Percentiles rank a stretch among this genome's conserved stretches.
Evolutionary conservation across 805 yeast species (phyloP).

Genomic region (Saturnispora silvae): DNA sequence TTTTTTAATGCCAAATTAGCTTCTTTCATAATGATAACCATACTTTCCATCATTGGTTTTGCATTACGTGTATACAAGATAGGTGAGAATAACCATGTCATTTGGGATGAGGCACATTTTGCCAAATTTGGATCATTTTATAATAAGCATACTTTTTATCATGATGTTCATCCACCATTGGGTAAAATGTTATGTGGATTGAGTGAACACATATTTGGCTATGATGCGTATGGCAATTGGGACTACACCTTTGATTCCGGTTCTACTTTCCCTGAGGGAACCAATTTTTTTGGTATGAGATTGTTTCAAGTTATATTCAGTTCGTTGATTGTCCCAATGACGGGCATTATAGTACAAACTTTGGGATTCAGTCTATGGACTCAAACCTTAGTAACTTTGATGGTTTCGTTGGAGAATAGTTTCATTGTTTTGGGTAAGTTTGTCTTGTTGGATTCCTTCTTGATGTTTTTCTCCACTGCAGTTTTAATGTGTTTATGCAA

Average conservation of each 20-base stretch:
- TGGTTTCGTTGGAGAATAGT: constrained; percentile 58
- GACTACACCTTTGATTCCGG: constrained; percentile 62
- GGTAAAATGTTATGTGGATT: constrained; percentile 75
- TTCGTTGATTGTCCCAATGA: constrained; percentile 55
- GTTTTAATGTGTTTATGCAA: constrained; percentile 53
- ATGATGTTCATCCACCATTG: constrained; percentile 81
- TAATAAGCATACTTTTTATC: constrained; percentile 68
- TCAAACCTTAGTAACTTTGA: constrained; percentile 48
- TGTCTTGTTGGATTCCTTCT: constrained; percentile 66
- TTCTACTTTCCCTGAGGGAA: constrained; percentile 46
- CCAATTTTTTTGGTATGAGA: constrained; percentile 58
- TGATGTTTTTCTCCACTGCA: constrained; percentile 63
- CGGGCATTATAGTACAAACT: constrained; percentile 58
- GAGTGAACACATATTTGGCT: constrained; percentile 70
- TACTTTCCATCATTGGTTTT: constrained; percentile 1
- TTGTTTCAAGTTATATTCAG: constrained; percentile 61
- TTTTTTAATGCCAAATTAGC: not conserved
- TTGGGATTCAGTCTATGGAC: constrained; percentile 42
- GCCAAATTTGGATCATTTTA: constrained; percentile 81
- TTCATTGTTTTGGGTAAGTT: constrained; percentile 65
- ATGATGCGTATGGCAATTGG: constrained; percentile 40
- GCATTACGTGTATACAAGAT: constrained; percentile 37
- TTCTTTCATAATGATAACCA: not conserved
- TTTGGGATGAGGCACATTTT: constrained; percentile 97
- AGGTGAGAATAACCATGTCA: constrained; percentile 63